Evolutionary conservation across 2,329 filamentous ascomycete genomes (phyloP).

Genomic region (Botrytis galanthina): DNA sequence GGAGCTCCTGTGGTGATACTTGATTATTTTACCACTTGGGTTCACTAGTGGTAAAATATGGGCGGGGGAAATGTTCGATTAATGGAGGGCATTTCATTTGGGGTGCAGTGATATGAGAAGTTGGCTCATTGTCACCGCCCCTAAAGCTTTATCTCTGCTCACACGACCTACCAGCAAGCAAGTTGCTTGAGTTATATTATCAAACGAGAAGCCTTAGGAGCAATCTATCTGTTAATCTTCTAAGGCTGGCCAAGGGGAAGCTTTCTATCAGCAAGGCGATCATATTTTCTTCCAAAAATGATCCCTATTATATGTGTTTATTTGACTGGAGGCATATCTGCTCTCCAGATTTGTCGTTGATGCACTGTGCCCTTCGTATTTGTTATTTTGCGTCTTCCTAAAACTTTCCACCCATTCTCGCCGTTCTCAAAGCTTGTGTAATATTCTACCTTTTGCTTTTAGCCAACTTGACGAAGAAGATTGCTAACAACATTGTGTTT

Average conservation of each 20-base stretch:
- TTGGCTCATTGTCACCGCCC: conserved; percentile 6
- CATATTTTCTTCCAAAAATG: background rate
- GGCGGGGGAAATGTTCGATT: background rate
- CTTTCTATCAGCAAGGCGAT: background rate
- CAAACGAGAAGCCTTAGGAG: background rate
- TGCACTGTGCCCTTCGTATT: background rate
- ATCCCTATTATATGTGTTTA: background rate
- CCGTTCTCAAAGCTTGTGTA: background rate
- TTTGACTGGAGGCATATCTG: conserved; percentile 1
- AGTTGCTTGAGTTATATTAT: conserved; percentile 11
- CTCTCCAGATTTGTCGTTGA: background rate
- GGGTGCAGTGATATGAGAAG: background rate
- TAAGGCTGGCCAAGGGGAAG: background rate
- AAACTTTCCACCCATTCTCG: background rate
- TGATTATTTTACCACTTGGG: background rate
- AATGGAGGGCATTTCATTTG: background rate
- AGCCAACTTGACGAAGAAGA: background rate
- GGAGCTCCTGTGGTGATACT: background rate
- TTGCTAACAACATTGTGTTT: conserved; percentile 31
- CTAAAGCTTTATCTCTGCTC: background rate
- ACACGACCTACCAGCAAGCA: conserved; percentile 9
- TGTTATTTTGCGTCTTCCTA: background rate
- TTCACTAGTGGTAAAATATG: background rate
- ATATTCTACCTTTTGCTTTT: background rate
- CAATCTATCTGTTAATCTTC: background rate